Evolutionary conservation across 768 basidiomycete genomes (phyloP), one percentile per base, ranked within the genome.

Genomic region (Sistotremastrum suecicum): DNA sequence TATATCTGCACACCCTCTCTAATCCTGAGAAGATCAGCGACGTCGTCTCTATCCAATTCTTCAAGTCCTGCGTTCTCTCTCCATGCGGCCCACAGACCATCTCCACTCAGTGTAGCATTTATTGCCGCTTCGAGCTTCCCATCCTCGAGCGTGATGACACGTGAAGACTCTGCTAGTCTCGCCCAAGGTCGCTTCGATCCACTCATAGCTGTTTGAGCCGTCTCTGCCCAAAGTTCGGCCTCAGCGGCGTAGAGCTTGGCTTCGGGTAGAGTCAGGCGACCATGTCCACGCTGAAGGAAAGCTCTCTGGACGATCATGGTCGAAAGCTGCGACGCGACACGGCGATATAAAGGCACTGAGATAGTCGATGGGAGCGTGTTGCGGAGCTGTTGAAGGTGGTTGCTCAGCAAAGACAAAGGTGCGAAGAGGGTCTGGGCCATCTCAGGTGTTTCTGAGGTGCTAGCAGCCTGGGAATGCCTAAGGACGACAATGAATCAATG

Each of bases 251-350:
- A 69, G 20, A 65, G 63, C 48, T 67, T 70, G 4, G 81, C 85
- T 45, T 87, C 81, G 5, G 60, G 55, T 3, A 70, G 59, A 33
- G 71, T 67, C 46, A 91, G 67, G 45, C 68, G 66, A 5, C 64
- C 72, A 49, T 75, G 74, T 0, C 86, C 80, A 38, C 87, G 78
- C 56, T 84, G 85, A 36, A 83, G 60, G 45, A 95, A 77, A 48
- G 83, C 77, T 9, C 91, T 82, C 51, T 91, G 86, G 12, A 85
- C 64, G 44, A 98, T 78, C 57, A 91, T 78, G 42, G 82, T 76
- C 0, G 83, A 69, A 8, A 98, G 56, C 35, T 76, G 74, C 5
- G 76, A 64, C 20, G 82, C 76, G 49, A 83, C 78, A 32, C 75
- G 74, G 34, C 90, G 73, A 60, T 95, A 98, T 20, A 94, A 59